These are phyloP conservation scores for Flaveria robusta DNA, from an alignment of 129 eudicot genomes.

Conservation along the genomic window DNA sequence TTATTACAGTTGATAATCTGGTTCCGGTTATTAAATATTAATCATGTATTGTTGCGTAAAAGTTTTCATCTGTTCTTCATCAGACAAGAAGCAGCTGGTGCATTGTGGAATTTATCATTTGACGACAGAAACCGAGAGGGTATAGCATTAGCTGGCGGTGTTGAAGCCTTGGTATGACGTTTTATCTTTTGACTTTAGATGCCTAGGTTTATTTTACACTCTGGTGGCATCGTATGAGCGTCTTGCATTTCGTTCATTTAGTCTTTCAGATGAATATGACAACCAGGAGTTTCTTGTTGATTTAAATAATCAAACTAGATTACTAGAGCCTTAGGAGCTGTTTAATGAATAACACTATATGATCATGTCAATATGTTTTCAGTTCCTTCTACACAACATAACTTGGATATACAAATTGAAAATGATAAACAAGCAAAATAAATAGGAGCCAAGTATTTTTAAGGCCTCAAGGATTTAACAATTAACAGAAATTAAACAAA, in stretches of 20 bases:
- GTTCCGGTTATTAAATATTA: background rate
- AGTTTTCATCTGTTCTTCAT: background rate
- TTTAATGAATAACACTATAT: conserved; percentile 1
- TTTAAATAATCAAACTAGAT: background rate
- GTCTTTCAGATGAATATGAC: conserved; percentile 11
- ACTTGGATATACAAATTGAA: background rate
- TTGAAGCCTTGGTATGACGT: conserved; percentile 89
- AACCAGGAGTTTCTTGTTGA: background rate
- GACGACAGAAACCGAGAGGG: conserved; percentile 98
- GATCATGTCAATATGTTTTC: background rate
- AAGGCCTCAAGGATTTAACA: background rate
- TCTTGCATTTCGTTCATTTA: background rate
- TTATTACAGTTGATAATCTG: background rate
- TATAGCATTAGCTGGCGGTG: conserved; percentile 90
- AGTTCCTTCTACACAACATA: background rate
- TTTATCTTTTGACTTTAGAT: conserved; percentile 19
- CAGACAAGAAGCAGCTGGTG: conserved; percentile 99
- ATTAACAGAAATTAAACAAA: background rate
- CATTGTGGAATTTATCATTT: conserved; percentile 95
- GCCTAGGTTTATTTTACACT: conserved; percentile 16
- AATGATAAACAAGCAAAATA: background rate
- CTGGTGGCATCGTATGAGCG: conserved; percentile 14
- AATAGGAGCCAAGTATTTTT: background rate
- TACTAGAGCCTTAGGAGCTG: background rate
- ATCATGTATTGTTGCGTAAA: background rate